Evolutionary conservation across 129 eudicot genomes (phyloP).

Genomic region (Escallonia herrerae): DNA sequence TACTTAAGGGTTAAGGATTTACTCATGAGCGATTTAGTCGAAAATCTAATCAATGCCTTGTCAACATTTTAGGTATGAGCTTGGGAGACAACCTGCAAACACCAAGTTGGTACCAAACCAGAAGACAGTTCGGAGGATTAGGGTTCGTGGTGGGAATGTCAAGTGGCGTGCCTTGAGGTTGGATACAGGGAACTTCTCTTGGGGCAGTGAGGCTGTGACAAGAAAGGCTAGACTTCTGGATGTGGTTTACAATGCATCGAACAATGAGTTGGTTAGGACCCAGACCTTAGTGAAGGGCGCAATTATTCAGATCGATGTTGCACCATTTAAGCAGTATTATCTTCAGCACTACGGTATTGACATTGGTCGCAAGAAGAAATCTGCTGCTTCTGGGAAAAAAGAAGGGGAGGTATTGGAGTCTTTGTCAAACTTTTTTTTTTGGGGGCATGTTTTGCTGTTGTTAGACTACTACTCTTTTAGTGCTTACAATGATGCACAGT

Average conservation of each 20-base stretch:
- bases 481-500: not conserved
- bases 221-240: constrained; percentile 70
- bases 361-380: constrained; percentile 82
- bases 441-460: not conserved
- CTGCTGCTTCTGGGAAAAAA: constrained; percentile 46
- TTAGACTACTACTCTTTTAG: not conserved
- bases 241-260: constrained; percentile 82
- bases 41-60: not conserved
- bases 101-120: constrained; percentile 54
- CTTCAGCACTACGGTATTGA: constrained; percentile 85
- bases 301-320: constrained; percentile 83
- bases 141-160: constrained; percentile 82
- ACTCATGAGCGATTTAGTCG: not conserved
- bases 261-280: constrained; percentile 82
- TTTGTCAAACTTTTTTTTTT: not conserved
- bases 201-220: constrained; percentile 87
- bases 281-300: constrained; percentile 82
- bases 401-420: constrained; percentile 55
- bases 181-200: constrained; percentile 81
- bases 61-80: constrained; percentile 46
- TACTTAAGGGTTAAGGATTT: not conserved
- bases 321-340: constrained; percentile 80
- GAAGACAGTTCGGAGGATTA: constrained; percentile 71
- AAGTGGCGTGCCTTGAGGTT: constrained; percentile 85
- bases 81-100: constrained; percentile 79